Conservation (phyloP, 257 asterid genomes). For the Solanum chilense region DNA sequence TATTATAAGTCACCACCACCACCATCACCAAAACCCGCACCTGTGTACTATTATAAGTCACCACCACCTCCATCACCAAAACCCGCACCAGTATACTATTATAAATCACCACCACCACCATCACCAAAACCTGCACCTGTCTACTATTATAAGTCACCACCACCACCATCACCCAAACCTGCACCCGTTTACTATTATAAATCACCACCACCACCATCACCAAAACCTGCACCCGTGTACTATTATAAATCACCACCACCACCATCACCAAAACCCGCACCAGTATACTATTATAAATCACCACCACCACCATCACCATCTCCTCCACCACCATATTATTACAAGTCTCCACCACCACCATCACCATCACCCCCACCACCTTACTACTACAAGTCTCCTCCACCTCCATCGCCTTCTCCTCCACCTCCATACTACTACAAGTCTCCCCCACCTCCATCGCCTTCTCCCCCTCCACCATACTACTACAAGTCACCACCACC, state of each 20-base stretch:
- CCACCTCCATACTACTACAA: accelerated
- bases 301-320: background rate
- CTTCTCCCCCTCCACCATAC: background rate
- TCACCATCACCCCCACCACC: accelerated
- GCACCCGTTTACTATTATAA: background rate
- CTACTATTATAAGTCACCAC: background rate
- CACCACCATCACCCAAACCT: background rate
- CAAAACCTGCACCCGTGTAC: background rate
- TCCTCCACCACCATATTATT: background rate
- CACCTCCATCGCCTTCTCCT: background rate
- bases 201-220: background rate
- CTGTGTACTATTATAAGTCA: background rate
- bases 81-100: background rate
- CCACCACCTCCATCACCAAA: background rate
- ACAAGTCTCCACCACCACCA: background rate
- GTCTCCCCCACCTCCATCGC: background rate
- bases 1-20: background rate
- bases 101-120: background rate
- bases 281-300: background rate
- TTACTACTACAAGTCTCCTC: background rate
- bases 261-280: background rate
- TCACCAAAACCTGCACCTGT: background rate
- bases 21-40: background rate
- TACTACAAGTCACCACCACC: background rate
- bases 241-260: background rate